Conservation (phyloP, 129 eudicot genomes). For the Saussurea involucrata region DNA sequence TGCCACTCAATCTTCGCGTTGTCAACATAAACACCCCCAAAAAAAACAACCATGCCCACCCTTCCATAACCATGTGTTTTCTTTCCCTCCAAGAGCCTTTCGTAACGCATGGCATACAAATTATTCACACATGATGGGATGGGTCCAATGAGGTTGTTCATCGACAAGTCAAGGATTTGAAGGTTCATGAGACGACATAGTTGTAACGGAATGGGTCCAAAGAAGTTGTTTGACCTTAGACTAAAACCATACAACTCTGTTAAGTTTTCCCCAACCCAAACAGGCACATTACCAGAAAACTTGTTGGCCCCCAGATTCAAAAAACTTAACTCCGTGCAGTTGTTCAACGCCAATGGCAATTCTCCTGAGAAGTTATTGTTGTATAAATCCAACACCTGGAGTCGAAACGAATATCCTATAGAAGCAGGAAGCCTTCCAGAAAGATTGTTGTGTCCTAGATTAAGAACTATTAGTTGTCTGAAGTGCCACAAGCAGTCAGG, state of each 20-base stretch:
- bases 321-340: conserved; percentile 2
- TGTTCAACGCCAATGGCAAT: conserved; percentile 20
- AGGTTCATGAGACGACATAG: conserved; percentile 14
- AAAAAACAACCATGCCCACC: too few species aligned
- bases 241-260: conserved; percentile 11
- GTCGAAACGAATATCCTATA: conserved; percentile 2
- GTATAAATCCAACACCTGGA: conserved; percentile 10
- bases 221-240: conserved; percentile 24
- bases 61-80: too few species aligned
- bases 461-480: not conserved
- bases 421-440: conserved; percentile 30
- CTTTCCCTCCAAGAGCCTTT: not conserved
- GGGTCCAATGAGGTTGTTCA: conserved; percentile 28
- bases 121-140: conserved; percentile 31
- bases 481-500: conserved; percentile 29
- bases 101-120: conserved; percentile 12
- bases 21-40: too few species aligned
- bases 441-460: conserved; percentile 31
- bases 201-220: conserved; percentile 27
- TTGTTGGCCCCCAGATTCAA: conserved; percentile 11
- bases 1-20: conserved; percentile 16
- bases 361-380: conserved; percentile 27
- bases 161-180: conserved; percentile 38
- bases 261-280: conserved; percentile 34
- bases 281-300: conserved; percentile 32